A percentile compares a stretch with the other conserved stretches of the same genome.
phyloP scores from a whole-genome alignment of 2,329 filamentous ascomycete species.

The Myriosclerotinia duriaeana region DNA sequence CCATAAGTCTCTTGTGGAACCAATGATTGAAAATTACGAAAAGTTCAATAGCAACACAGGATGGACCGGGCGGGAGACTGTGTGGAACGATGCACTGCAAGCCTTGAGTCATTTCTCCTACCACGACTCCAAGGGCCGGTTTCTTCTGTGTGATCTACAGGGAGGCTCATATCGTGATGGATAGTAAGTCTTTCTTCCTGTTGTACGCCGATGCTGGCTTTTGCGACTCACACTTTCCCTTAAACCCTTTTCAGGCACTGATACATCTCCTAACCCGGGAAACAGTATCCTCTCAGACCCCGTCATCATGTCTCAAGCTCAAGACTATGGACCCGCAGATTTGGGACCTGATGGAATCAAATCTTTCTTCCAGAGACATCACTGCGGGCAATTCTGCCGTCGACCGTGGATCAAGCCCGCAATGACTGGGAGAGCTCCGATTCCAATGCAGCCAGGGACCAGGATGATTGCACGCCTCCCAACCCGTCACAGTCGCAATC shows the following conservation, averaged over 20 bases:
- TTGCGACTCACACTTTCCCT: no score
- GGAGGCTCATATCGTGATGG: conserved; percentile 23
- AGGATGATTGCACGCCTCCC: not conserved
- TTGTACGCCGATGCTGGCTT: no score
- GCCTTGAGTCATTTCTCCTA: conserved; percentile 26
- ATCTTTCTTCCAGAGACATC: conserved; percentile 20
- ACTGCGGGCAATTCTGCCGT: conserved; percentile 18
- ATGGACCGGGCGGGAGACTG: not conserved
- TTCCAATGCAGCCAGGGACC: conserved; percentile 14
- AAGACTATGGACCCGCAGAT: conserved; percentile 20
- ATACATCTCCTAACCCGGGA: not conserved
- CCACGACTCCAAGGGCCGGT: conserved; percentile 6
- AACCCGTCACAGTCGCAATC: conserved; percentile 9
- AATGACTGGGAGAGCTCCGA: not conserved
- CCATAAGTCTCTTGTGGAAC: conserved; percentile 7
- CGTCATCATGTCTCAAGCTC: conserved; percentile 20
- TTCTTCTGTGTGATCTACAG: conserved; percentile 24
- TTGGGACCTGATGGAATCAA: conserved; percentile 22
- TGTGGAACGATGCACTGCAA: conserved; percentile 21
- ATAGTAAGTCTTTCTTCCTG: conserved; percentile 1
- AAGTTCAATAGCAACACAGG: conserved; percentile 26
- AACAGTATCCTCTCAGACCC: conserved; percentile 22
- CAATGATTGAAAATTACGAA: conserved; percentile 25
- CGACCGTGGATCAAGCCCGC: conserved; percentile 9
- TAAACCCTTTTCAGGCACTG: not conserved